phyloP scores from a whole-genome alignment of 192 early-diverging fungal species.

The Coemansia sp. region DNA sequence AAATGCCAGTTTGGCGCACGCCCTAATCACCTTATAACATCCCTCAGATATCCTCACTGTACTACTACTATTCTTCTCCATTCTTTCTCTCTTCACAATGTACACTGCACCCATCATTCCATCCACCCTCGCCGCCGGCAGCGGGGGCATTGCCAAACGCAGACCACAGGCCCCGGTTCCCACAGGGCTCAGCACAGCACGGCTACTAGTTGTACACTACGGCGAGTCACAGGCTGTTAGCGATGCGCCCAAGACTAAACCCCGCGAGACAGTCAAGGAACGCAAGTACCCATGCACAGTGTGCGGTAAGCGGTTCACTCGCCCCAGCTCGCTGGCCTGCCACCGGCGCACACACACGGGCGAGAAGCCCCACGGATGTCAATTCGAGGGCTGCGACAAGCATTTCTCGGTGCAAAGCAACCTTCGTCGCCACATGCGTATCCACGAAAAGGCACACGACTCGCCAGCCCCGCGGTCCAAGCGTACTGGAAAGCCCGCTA shows the following conservation, averaged over 20 bases:
- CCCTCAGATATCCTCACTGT: not conserved
- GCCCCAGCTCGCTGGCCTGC: slow-evolving; percentile 46
- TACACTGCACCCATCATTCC: slow-evolving; percentile 3
- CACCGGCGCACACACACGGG: slow-evolving; percentile 57
- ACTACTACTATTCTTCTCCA: not conserved
- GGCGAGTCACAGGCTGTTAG: not conserved
- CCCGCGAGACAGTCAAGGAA: slow-evolving; percentile 36
- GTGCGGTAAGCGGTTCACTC: slow-evolving; percentile 46
- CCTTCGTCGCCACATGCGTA: slow-evolving; percentile 45
- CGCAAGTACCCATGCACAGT: slow-evolving; percentile 47
- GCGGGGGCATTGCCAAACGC: slow-evolving; percentile 9
- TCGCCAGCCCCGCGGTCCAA: slow-evolving; percentile 4
- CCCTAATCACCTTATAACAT: not conserved
- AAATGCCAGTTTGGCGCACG: not conserved
- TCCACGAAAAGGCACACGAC: slow-evolving; percentile 31
- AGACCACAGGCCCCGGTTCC: not conserved
- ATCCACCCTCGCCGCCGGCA: slow-evolving; percentile 2
- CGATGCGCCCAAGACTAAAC: not conserved
- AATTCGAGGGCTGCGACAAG: slow-evolving; percentile 37
- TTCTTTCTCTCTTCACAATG: not conserved
- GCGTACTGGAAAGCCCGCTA: not conserved
- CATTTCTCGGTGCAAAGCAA: slow-evolving; percentile 54
- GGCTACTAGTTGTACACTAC: not conserved
- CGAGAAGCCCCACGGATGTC: slow-evolving; percentile 50
- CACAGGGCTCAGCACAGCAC: slow-evolving; percentile 2